Evolutionary conservation across 805 yeast genomes (phyloP), one percentile per base, ranked within the genome.

Genomic region (Kluyveromyces wickerhamii): DNA sequence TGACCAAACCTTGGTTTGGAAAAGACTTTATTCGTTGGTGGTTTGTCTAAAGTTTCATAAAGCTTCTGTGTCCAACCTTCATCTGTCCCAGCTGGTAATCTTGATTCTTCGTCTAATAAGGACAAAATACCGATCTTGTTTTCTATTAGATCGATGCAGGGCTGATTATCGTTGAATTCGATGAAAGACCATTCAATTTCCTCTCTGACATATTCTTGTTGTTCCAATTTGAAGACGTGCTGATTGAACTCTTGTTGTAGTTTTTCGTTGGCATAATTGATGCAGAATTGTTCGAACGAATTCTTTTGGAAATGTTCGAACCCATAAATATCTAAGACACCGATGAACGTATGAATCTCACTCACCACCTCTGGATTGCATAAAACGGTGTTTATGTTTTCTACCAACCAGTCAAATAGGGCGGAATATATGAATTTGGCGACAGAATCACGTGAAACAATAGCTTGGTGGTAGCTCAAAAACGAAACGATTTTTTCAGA

Each of bases 261-360:
- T 62, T 89, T 89, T 65, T 89, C 98, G 62, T 88, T 88, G 29
- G 96, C 96, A 59, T 88, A 88, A 59, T 88, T 88, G 62, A 88
- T 88, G 66, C 98, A 89, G 62, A 89, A 89, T 61, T 89, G 98
- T 63, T 89, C 98, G 53, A 89, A 89, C 7, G 96, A 87, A 63
- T 89, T 89, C 51, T 74, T 78, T 47, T 85, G 88, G 57, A 89
- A 89, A 62, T 89, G 96, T 62, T 89, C 98, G 59, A 89, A 89
- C 16, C 98, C 98, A 54, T 89, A 89, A 49, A 89, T 89, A 79
- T 89, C 98, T 49, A 89, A 71, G 20, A 89, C 97, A 59, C 98
- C 98, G 51, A 89, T 89, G 50, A 89, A 92, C 1, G 85, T 72
- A 29, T 70, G 63, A 36, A 79, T 70, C 23, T 76, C 62, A 16